Evolutionary conservation across 2,329 filamentous ascomycete species (phyloP), one percentile per base, ranked within the genome.

Genomic region (Colletotrichum costaricense): DNA sequence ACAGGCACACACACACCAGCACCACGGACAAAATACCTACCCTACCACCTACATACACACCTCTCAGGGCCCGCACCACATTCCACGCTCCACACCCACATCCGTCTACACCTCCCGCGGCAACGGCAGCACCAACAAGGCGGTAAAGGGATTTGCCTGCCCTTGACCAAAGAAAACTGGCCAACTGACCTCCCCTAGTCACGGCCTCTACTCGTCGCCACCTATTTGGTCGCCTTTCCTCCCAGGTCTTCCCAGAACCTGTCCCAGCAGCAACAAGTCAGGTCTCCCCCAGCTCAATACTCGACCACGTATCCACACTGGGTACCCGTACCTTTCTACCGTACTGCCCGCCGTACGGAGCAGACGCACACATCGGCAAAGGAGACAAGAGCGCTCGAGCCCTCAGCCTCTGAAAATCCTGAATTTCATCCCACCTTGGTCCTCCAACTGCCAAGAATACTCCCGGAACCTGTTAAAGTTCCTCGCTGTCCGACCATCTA

Each of bases 381-480:
- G 70, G 58, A 63, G 64, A 42, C 38, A 58, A 56, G 42, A 33
- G 42, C 33, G 24, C 67, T 56, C 67, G 65, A 73, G 71, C 62
- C 67, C 67, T 73, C 71, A 66, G 71, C 71, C 60, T 73, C 62
- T 24, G 56, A 70, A 62, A 57, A 71, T 73, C 71, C 67, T 54
- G 56, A 52, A 73, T 65, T 65, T 71, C 67, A 66, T 73, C 71
- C 67, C 71, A 71, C 71, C 60, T 73, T 28, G 46, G 49, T 52
- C 71, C 49, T 57, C 67, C 56, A 73, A 73, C 49, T 56, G 67
- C 71, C 71, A 73, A 73, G 71, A 73, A 71, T 66, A 62, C 35
- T 49, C 38, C n/a, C 67, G 67, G 67, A 73, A 71, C 62, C 46
- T 62, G 56, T 57, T 71, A 62, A 73, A 71, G 60, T 73, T 73